These are phyloP conservation scores for Diplocarpon mali DNA, from an alignment of 2,329 filamentous ascomycete genomes.

Conservation along the genomic window DNA sequence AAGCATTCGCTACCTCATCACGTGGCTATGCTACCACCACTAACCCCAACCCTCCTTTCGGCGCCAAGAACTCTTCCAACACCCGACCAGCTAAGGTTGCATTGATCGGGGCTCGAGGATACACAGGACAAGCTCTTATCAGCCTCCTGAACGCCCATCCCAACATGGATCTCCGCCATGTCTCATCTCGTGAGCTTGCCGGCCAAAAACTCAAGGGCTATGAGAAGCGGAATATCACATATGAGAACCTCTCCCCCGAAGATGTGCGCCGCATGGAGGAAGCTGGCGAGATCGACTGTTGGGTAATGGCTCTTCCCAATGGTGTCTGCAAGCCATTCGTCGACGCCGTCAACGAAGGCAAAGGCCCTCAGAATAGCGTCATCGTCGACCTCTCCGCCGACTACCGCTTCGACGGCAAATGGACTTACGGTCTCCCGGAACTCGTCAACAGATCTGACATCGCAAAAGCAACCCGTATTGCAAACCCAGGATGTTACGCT, in stretches of 20 bases:
- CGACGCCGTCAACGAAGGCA: slow-evolving; percentile 69
- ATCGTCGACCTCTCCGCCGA: slow-evolving; percentile 95
- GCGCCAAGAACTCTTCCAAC: slow-evolving; percentile 80
- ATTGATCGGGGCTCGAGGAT: slow-evolving; percentile 84
- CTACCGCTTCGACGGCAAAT: slow-evolving; percentile 75
- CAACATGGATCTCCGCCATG: slow-evolving; percentile 78
- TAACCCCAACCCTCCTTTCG: slow-evolving; percentile 84
- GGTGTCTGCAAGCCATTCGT: slow-evolving; percentile 90
- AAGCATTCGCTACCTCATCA: slow-evolving; percentile 18
- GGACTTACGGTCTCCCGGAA: slow-evolving; percentile 89
- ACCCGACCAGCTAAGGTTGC: slow-evolving; percentile 67
- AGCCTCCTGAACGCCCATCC: slow-evolving; percentile 80
- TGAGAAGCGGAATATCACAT: slow-evolving; percentile 80
- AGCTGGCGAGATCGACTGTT: slow-evolving; percentile 79
- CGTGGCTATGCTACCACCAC: slow-evolving; percentile 52
- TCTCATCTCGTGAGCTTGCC: slow-evolving; percentile 84
- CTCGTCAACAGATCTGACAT: slow-evolving; percentile 68
- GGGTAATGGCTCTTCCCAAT: slow-evolving; percentile 96
- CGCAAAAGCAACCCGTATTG: slow-evolving; percentile 67
- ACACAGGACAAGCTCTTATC: slow-evolving; percentile 86
- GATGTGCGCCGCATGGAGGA: slow-evolving; percentile 79
- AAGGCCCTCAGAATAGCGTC: slow-evolving; percentile 52
- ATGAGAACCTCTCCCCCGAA: slow-evolving; percentile 81
- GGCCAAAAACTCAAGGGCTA: slow-evolving; percentile 85
- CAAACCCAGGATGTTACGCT: slow-evolving; percentile 91